These are phyloP conservation scores for Stipa capillata DNA, from an alignment of 176 grass and related monocot genomes.

Conservation along the genomic window DNA sequence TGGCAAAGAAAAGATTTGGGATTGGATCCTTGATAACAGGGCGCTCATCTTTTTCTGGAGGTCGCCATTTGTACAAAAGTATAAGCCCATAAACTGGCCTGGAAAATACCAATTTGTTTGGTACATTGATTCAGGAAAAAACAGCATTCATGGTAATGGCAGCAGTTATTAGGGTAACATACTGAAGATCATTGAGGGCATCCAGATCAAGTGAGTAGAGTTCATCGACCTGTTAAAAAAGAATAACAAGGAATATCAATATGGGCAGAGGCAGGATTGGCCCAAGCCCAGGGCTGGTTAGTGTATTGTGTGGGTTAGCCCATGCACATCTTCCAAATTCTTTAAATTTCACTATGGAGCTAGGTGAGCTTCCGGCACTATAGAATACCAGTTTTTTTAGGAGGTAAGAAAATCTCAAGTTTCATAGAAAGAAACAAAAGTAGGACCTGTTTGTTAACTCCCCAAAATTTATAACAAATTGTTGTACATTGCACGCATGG, in stretches of 20 bases:
- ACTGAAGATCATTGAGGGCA: conserved; percentile 75
- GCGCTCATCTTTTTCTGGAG: conserved; percentile 54
- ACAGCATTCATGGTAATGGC: neutral
- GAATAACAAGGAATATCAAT: conserved; percentile 4
- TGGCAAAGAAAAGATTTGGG: conserved; percentile 65
- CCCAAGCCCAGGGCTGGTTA: no score
- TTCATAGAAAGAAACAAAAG: neutral
- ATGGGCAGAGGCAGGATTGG: no score
- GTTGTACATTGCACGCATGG: neutral
- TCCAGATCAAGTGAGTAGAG: conserved; percentile 96
- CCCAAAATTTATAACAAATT: neutral
- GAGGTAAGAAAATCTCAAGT: neutral
- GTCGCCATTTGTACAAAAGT: conserved; percentile 87
- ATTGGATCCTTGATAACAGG: conserved; percentile 45
- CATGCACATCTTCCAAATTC: no score
- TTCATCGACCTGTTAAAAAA: conserved; percentile 74
- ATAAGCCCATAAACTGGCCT: conserved; percentile 93
- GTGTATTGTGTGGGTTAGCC: no score
- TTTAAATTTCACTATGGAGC: no score
- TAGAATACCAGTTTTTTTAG: neutral
- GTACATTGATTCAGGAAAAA: neutral
- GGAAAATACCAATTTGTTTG: conserved; percentile 11
- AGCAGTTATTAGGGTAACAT: conserved; percentile 1
- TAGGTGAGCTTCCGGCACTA: no score
- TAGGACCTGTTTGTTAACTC: neutral